A percentile compares a stretch with the other conserved stretches of the same genome.
Conservation (phyloP, 2,329 filamentous ascomycete species). For the Monosporascus sp. region DNA sequence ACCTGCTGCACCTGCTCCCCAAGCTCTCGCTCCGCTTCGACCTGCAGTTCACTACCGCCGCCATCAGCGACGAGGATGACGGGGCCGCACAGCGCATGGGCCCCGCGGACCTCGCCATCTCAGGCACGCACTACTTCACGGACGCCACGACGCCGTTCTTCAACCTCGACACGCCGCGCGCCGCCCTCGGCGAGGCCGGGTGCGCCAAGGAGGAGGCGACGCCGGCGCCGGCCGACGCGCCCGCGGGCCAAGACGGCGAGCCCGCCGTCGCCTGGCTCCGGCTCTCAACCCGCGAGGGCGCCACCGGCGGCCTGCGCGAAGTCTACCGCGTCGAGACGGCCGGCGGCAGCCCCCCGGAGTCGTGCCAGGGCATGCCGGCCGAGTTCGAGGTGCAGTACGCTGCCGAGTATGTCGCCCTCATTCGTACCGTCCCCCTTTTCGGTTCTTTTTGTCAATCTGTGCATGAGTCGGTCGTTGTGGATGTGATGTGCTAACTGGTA, state of each 20-base stretch:
- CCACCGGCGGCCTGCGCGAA: slow-evolving; percentile 61
- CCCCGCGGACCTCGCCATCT: slow-evolving; percentile 57
- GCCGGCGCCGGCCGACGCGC: slow-evolving; percentile 56
- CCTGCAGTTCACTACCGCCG: slow-evolving; percentile 29
- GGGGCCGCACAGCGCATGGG: slow-evolving; percentile 30
- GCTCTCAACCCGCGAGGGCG: slow-evolving; percentile 49
- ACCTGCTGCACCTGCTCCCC: slow-evolving; percentile 60
- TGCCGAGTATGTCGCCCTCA: slow-evolving; percentile 61
- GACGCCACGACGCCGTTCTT: slow-evolving; percentile 70
- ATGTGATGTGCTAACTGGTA: not conserved
- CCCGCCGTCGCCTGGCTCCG: slow-evolving; percentile 77
- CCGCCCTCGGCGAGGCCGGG: slow-evolving; percentile 53
- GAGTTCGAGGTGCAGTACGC: slow-evolving; percentile 73
- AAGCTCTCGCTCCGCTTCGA: slow-evolving; percentile 63
- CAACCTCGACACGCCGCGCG: slow-evolving; percentile 57
- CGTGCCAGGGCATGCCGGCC: slow-evolving; percentile 60
- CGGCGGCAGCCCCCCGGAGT: slow-evolving; percentile 69
- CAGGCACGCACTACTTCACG: slow-evolving; percentile 78
- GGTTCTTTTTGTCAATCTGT: too few species aligned
- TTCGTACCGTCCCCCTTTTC: too few species aligned
- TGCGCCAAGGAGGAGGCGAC: slow-evolving; percentile 57
- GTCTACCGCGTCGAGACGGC: slow-evolving; percentile 83
- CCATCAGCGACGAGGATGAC: slow-evolving; percentile 22
- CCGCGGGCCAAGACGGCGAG: slow-evolving; percentile 56
- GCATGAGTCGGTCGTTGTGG: not conserved